phyloP scores from a whole-genome alignment of 176 grass and related monocot genomes.

The Zoysia japonica region DNA sequence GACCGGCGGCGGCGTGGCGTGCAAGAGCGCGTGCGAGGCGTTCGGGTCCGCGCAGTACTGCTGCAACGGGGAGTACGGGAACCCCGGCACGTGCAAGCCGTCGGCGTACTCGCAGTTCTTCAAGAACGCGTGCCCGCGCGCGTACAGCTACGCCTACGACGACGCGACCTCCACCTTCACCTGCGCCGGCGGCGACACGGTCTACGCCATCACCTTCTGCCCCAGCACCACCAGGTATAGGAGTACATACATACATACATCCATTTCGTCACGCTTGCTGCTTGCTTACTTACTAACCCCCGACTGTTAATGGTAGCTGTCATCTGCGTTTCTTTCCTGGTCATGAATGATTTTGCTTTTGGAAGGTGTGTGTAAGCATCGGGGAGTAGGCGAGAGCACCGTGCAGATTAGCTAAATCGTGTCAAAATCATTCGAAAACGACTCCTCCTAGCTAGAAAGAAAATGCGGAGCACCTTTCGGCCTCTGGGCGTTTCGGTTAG shows the following conservation, averaged over 20 bases:
- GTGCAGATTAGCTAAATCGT: not conserved
- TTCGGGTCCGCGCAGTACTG: constrained; percentile 76
- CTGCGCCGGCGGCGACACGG: constrained; percentile 45
- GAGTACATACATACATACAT: too few species aligned
- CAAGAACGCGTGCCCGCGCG: constrained; percentile 76
- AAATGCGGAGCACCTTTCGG: not conserved
- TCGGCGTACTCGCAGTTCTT: constrained; percentile 76
- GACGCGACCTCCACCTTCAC: constrained; percentile 86
- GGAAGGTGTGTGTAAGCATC: not conserved
- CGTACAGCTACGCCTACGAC: constrained; percentile 92
- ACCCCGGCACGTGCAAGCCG: constrained; percentile 62
- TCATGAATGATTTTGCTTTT: not conserved
- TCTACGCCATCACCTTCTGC: constrained; percentile 76
- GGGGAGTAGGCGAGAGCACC: not conserved
- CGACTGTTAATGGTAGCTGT: too few species aligned
- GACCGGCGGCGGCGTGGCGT: constrained; percentile 46
- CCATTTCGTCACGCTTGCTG: not conserved
- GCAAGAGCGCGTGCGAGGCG: constrained; percentile 80
- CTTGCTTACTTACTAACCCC: too few species aligned
- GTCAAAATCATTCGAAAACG: not conserved
- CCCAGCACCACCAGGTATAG: constrained; percentile 57
- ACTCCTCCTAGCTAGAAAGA: not conserved
- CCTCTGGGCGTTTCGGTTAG: not conserved
- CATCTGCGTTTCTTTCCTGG: not conserved
- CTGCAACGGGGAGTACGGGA: constrained; percentile 74